These are phyloP conservation scores for Carex kokanica DNA, from an alignment of 176 grass and related monocot genomes.

Conservation along the genomic window DNA sequence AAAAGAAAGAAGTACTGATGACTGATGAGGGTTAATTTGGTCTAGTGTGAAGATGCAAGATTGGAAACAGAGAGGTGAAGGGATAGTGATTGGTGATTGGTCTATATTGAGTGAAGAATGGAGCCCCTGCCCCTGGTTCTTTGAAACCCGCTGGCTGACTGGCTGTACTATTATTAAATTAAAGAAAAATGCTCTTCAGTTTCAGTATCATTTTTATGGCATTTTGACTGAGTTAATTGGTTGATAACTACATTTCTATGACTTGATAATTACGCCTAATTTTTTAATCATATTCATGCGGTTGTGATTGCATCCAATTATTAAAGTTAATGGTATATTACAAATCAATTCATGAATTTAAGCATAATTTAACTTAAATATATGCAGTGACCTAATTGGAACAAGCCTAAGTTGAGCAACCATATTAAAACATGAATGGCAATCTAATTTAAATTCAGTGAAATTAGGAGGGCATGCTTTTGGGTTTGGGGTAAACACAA, in stretches of 20 bases:
- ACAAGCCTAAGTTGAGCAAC: too few relatives aligned
- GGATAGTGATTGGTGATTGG: slow-evolving; percentile 9
- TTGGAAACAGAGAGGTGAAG: not conserved
- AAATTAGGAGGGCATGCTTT: too few relatives aligned
- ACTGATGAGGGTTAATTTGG: not conserved
- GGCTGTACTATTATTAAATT: slow-evolving; percentile 22
- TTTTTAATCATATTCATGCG: not conserved
- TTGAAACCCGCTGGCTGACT: slow-evolving; percentile 22
- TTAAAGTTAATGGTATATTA: too few relatives aligned
- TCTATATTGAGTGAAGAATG: slow-evolving; percentile 18
- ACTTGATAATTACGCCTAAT: not conserved
- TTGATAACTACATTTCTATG: too few relatives aligned
- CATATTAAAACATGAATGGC: too few relatives aligned
- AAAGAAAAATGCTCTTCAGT: not conserved
- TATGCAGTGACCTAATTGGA: too few relatives aligned
- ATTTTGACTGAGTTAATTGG: not conserved
- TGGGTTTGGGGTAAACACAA: not conserved
- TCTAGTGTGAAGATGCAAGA: not conserved
- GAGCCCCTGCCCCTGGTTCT: slow-evolving; percentile 25
- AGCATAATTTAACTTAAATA: too few relatives aligned
- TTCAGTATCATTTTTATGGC: not conserved
- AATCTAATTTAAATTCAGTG: too few relatives aligned
- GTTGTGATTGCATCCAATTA: not conserved
- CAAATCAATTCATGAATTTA: too few relatives aligned
- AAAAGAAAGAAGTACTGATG: not conserved